These are phyloP conservation scores for Lasiodiplodia gonubiensis DNA, from an alignment of 2,329 filamentous ascomycete genomes.

Conservation along the genomic window DNA sequence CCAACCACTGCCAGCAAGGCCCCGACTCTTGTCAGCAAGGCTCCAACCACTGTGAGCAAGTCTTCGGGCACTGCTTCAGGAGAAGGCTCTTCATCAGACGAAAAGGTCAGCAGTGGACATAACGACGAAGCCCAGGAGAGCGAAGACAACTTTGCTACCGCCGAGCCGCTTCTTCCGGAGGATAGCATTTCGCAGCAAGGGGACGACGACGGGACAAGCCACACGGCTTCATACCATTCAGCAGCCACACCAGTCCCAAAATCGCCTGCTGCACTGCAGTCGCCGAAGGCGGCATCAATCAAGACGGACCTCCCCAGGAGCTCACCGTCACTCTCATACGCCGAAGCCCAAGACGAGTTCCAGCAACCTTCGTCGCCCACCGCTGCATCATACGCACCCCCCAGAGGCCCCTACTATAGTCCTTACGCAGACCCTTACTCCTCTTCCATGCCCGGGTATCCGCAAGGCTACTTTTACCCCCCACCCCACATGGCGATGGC, in stretches of 20 bases:
- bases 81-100: neutral
- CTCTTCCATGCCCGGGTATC: conserved; percentile 64
- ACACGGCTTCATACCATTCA: conserved; percentile 14
- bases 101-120: neutral
- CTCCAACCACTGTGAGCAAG: conserved; percentile 5
- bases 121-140: neutral
- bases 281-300: conserved; percentile 7
- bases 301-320: conserved; percentile 11
- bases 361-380: conserved; percentile 14
- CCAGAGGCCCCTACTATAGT: conserved; percentile 41
- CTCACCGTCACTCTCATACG: conserved; percentile 26
- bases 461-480: conserved; percentile 43
- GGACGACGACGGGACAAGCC: conserved; percentile 19
- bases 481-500: conserved; percentile 40
- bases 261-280: neutral
- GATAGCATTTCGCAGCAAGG: conserved; percentile 27
- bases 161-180: conserved; percentile 7
- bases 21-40: neutral
- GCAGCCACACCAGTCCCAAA: conserved; percentile 4
- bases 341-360: conserved; percentile 16
- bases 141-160: neutral
- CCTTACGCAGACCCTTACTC: conserved; percentile 38
- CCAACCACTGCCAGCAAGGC: no score
- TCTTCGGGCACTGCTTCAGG: neutral
- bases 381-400: conserved; percentile 10